Conservation (phyloP, 2,329 filamentous ascomycete species). For the Scedosporium aurantiacum region DNA sequence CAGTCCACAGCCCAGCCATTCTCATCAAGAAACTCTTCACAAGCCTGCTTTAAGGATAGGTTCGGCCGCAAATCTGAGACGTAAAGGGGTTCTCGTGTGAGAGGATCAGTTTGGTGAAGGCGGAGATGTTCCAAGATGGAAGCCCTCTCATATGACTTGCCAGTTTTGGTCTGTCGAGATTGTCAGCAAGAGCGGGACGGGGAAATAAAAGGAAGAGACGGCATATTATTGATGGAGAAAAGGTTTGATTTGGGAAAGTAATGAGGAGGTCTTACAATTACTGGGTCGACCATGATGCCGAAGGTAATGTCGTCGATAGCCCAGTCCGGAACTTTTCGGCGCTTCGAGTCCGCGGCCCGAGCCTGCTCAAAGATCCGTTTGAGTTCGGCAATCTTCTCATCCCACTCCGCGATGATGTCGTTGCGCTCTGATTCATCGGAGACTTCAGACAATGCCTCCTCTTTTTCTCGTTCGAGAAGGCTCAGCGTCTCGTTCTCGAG, state of each 20-base stretch:
- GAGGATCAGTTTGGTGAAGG: slow-evolving; percentile 62
- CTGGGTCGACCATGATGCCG: slow-evolving; percentile 61
- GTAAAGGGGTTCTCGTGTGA: slow-evolving; percentile 66
- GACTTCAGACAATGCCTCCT: slow-evolving; percentile 24
- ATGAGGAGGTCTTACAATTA: slow-evolving; percentile 32
- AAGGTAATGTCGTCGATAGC: slow-evolving; percentile 68
- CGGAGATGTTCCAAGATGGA: slow-evolving; percentile 80
- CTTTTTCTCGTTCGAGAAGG: slow-evolving; percentile 34
- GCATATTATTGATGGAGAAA: not conserved
- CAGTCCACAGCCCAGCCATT: slow-evolving; percentile 94
- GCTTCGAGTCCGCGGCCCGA: slow-evolving; percentile 29
- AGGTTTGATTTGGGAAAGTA: not conserved
- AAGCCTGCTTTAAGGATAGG: slow-evolving; percentile 68
- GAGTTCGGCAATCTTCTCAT: slow-evolving; percentile 32
- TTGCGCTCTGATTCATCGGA: slow-evolving; percentile 34
- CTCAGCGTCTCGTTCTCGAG: slow-evolving; percentile 50
- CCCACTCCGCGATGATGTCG: slow-evolving; percentile 36
- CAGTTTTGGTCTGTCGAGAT: slow-evolving; percentile 56
- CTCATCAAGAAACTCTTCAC: slow-evolving; percentile 70
- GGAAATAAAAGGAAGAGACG: slow-evolving; percentile 1
- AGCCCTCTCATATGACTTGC: slow-evolving; percentile 80
- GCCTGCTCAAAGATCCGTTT: slow-evolving; percentile 41
- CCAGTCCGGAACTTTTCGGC: slow-evolving; percentile 61
- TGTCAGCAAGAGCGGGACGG: slow-evolving; percentile 8
- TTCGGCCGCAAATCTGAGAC: slow-evolving; percentile 69